These are phyloP conservation scores for Fusarium sublunatum DNA, from an alignment of 2,329 filamentous ascomycete species.

Conservation along the genomic window DNA sequence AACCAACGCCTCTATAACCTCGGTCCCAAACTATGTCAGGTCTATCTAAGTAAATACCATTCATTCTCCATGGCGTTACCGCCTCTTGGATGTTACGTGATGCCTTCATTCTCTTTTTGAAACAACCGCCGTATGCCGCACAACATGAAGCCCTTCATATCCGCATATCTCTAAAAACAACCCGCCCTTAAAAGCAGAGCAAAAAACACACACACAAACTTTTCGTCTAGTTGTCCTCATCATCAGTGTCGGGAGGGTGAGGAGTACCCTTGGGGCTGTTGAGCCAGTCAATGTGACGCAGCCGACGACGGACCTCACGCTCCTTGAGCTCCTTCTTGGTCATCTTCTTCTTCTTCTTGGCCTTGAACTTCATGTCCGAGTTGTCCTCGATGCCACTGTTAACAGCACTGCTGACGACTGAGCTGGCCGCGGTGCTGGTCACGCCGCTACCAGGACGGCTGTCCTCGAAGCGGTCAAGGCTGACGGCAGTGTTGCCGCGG, in stretches of 20 bases:
- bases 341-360: constrained; percentile 98
- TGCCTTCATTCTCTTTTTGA: constrained; percentile 17
- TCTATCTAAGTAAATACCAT: constrained; percentile 34
- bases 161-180: constrained; percentile 14
- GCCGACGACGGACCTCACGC: constrained; percentile 82
- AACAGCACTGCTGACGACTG: constrained; percentile 67
- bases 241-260: constrained; percentile 80
- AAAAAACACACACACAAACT: constrained; percentile 17
- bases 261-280: constrained; percentile 88
- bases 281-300: constrained; percentile 88
- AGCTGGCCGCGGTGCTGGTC: constrained; percentile 66
- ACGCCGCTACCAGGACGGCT: constrained; percentile 69
- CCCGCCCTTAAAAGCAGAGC: constrained; percentile 5
- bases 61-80: constrained; percentile 33
- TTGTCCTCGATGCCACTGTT: constrained; percentile 89
- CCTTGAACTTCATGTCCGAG: constrained; percentile 84
- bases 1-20: constrained; percentile 44
- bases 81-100: constrained; percentile 12
- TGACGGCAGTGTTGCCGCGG: constrained; percentile 79
- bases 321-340: constrained; percentile 98
- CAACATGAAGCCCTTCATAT: constrained; percentile 25
- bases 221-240: constrained; percentile 66
- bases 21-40: constrained; percentile 27
- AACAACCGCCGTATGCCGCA: constrained; percentile 18
- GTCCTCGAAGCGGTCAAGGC: constrained; percentile 89